These are phyloP conservation scores for Porcisia hertigi DNA, from an alignment of 208 protist genomes.

Conservation along the genomic window DNA sequence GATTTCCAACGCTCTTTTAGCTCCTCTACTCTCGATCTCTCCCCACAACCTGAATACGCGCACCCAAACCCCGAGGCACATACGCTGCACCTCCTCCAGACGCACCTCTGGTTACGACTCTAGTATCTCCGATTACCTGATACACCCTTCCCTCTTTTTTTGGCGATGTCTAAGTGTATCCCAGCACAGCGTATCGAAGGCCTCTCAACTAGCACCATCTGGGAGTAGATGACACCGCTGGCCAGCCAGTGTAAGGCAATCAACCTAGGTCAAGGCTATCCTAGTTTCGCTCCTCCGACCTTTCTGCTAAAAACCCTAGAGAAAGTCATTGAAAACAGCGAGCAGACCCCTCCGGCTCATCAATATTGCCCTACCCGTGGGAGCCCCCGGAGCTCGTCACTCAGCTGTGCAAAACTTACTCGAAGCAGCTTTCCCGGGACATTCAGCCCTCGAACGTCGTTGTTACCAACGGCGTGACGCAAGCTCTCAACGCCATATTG, in stretches of 20 bases:
- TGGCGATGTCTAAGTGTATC: slow-evolving; percentile 29
- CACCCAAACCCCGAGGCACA: neutral
- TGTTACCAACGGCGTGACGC: slow-evolving; percentile 85
- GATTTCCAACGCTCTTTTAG: neutral
- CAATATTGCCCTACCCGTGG: slow-evolving; percentile 88
- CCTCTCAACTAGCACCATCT: slow-evolving; percentile 55
- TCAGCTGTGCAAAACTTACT: slow-evolving; percentile 66
- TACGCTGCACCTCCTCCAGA: neutral
- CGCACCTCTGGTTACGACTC: neutral
- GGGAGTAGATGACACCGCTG: slow-evolving; percentile 87
- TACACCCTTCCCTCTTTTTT: neutral
- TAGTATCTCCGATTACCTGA: neutral
- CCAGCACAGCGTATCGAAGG: slow-evolving; percentile 38
- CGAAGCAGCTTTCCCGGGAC: slow-evolving; percentile 46
- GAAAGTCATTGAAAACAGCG: slow-evolving; percentile 39
- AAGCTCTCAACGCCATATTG: slow-evolving; percentile 80
- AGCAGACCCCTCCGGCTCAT: slow-evolving; percentile 42
- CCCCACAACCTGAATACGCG: no score
- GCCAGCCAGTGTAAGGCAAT: slow-evolving; percentile 83
- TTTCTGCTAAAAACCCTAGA: slow-evolving; percentile 75
- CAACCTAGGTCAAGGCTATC: slow-evolving; percentile 94
- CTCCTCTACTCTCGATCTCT: neutral
- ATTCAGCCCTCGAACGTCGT: slow-evolving; percentile 64
- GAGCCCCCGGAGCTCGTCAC: slow-evolving; percentile 67
- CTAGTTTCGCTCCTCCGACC: slow-evolving; percentile 71